phyloP scores from a whole-genome alignment of 129 eudicot species.

The Mikania micrantha region DNA sequence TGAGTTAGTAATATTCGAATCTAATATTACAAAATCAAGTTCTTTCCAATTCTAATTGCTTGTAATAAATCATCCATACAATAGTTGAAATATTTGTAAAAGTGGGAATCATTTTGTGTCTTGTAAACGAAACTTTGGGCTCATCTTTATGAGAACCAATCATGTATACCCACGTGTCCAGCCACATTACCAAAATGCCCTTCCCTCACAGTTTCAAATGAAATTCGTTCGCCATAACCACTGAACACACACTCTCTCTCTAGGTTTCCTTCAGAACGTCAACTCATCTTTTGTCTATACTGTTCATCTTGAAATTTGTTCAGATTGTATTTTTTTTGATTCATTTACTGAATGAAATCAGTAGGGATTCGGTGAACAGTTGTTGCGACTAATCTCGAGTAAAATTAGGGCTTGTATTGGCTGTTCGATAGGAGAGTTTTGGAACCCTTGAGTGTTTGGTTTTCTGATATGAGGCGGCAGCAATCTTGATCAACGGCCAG shows the following conservation, averaged over 20 bases:
- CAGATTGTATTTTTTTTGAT: not conserved
- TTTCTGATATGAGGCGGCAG: constrained; percentile 18
- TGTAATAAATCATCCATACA: too few relatives aligned
- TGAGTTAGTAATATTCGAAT: too few relatives aligned
- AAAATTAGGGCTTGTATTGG: constrained; percentile 21
- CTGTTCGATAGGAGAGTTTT: constrained; percentile 4
- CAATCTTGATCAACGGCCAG: constrained; percentile 37
- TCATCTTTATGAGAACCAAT: not conserved
- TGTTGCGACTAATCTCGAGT: not conserved
- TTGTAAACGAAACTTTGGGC: not conserved
- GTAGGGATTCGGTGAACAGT: not conserved
- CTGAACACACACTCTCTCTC: not conserved
- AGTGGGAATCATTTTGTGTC: too few relatives aligned
- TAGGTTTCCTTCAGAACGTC: constrained; percentile 15
- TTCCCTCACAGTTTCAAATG: constrained; percentile 13
- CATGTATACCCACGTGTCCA: not conserved
- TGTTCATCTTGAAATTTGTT: not conserved
- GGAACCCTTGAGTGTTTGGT: constrained; percentile 17
- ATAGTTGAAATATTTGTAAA: too few relatives aligned
- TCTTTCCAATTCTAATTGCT: too few relatives aligned
- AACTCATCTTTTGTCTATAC: not conserved
- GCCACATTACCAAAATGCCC: not conserved
- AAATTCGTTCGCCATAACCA: constrained; percentile 4
- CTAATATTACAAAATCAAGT: too few relatives aligned
- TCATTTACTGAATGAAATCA: not conserved